Evolutionary conservation across 805 yeast genomes (phyloP), one percentile per base, ranked within the genome.

Genomic region (Scheffersomyces amazonensis): DNA sequence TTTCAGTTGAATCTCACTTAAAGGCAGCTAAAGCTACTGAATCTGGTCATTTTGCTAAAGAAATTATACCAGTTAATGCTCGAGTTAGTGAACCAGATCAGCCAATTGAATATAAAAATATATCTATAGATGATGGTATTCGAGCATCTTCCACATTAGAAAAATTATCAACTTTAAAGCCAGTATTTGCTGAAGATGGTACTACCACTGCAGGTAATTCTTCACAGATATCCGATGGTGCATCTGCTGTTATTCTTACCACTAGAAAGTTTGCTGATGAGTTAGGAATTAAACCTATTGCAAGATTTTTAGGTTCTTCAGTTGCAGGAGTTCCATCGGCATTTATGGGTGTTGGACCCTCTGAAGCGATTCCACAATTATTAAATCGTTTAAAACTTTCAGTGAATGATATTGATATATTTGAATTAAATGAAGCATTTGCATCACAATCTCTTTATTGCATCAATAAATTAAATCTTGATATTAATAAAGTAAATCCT

Each of bases 401-500:
- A 5, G 46, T 45, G 33, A 41, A 45, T 22, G 66, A 62, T 39
- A 48, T 62, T 32, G 52, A 52, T 34, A 55, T 54, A 32, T 62
- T 50, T 34, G 68, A 62, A 46, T 48, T 62, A 37, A 62, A 62
- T 43, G 68, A 62, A 51, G 68, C 68, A 2, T 62, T 62, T 43
- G 68, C 68, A 12, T 60, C 64, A 12, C 68, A 62, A 35, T 58
- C 64, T 29, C 40, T 62, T 13, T 37, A 50, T 50, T 44, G 48
- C 5, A 49, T 45, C 7, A 62, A 63, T 17, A 49, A 50, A 25
- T 46, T 49, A 13, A 69, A 63, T 36, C 36, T 57, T 13, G 48
- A 47, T 23, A 39, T 42, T 23, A 49, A 44, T 10, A 83, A 78
- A 57, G 90, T 51, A 13, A 52, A 52, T 31, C 49, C 47, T 3